Evolutionary conservation across 352 stramenopile genomes (phyloP).

Genomic region (Phytophthora citrophthora): DNA sequence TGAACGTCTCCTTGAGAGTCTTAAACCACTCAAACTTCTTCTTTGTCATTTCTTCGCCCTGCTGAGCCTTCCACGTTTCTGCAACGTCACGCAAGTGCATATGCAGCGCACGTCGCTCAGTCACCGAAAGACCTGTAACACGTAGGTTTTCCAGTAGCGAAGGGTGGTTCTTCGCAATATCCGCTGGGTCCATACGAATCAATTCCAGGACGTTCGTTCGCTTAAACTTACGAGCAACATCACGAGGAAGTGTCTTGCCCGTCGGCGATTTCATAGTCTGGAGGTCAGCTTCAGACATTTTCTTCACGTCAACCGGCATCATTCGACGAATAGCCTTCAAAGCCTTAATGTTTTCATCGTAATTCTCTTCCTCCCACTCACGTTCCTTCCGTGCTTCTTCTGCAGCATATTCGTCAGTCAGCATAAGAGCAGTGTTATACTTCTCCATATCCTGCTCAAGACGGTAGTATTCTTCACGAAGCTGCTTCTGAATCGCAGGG

Average conservation of each 20-base stretch:
- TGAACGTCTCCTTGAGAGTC: slow-evolving; percentile 93
- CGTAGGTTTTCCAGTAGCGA: slow-evolving; percentile 91
- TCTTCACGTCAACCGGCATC: slow-evolving; percentile 93
- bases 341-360: slow-evolving; percentile 85
- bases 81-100: slow-evolving; percentile 88
- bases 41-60: slow-evolving; percentile 93
- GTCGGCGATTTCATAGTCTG: slow-evolving; percentile 71
- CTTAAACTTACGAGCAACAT: slow-evolving; percentile 92
- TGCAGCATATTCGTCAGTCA: slow-evolving; percentile 93
- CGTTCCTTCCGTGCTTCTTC: slow-evolving; percentile 91
- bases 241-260: slow-evolving; percentile 76
- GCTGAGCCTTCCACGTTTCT: slow-evolving; percentile 87
- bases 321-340: slow-evolving; percentile 90
- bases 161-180: slow-evolving; percentile 90
- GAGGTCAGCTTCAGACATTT: slow-evolving; percentile 89
- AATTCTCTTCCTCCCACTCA: slow-evolving; percentile 93
- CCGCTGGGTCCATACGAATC: slow-evolving; percentile 84
- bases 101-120: slow-evolving; percentile 89
- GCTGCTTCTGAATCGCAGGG: slow-evolving; percentile 74
- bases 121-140: slow-evolving; percentile 91
- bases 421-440: slow-evolving; percentile 92
- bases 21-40: slow-evolving; percentile 94
- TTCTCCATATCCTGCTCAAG: slow-evolving; percentile 95
- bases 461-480: slow-evolving; percentile 93
- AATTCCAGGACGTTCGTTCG: slow-evolving; percentile 92